Evolutionary conservation across 805 yeast genomes (phyloP), one percentile per base, ranked within the genome.

Genomic region (Brettanomyces sp.): DNA sequence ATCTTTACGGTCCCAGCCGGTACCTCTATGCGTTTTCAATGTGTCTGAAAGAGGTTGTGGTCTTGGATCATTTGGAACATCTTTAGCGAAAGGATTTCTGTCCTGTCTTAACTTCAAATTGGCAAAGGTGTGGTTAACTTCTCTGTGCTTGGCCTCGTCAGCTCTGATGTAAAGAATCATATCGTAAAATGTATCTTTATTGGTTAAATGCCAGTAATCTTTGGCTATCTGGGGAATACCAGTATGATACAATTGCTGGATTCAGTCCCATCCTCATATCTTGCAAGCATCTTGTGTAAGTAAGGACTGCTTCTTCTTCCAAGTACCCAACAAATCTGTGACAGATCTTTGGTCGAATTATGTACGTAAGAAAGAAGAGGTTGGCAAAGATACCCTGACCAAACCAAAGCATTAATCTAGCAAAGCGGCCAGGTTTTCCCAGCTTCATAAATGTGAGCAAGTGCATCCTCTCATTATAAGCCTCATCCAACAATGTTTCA

Each of bases 381-480:
- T 82, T 82, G 60, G 80, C 74, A 62, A 83, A 83, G 3, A 83
- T 76, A 9, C 88, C 88, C 58, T 83, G 90, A 5, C 83, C 87
- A 39, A 73, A 62, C 52, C 74, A 75, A 9, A 82, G 68, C 63
- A 82, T 66, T 13, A 63, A 37, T 45, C 76, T 67, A 51, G 82
- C 77, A 51, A 79, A 70, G 66, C 73, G 58, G 1, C 81, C 74
- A 5, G 90, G 90, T 47, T 76, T 66, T 11, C 82, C 81, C 48
- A 82, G 61, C 58, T 78, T 75, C 50, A 82, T 72, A 52, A 83
- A 83, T 0, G 88, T 82, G 53, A 82, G 66, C 44, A 82, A 68
- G 58, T 82, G 90, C 84, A 83, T 82, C 59, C 88, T 71, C 62
- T 82, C 90, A 55, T 83, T 82, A 64, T 82, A 83, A 0, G 89